A percentile compares a stretch with the other conserved stretches of the same genome.
These are phyloP conservation scores for Cryptosporidium bovis DNA, from an alignment of 169 alveolate genomes.

Conservation along the genomic window DNA sequence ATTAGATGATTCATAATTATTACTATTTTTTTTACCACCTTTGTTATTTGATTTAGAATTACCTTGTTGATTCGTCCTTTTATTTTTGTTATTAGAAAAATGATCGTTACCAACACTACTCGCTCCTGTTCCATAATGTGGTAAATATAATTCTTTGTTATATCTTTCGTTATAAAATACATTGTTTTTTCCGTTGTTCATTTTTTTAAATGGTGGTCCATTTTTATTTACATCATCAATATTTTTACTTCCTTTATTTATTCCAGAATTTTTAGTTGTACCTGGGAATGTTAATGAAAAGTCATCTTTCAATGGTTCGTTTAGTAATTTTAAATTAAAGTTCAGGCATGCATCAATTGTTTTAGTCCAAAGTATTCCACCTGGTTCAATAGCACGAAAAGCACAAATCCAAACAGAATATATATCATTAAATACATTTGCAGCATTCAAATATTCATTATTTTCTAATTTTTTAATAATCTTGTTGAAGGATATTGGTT, in stretches of 20 bases:
- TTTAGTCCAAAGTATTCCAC: conserved; percentile 43
- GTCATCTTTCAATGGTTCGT: conserved; percentile 67
- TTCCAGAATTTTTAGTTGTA: background rate
- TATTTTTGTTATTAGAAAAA: background rate
- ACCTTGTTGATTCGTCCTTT: background rate
- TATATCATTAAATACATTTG: conserved; percentile 58
- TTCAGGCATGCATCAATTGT: conserved; percentile 57
- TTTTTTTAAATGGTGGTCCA: conserved; percentile 48
- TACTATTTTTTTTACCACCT: background rate
- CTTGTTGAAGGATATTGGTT: conserved; percentile 37
- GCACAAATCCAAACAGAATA: conserved; percentile 73
- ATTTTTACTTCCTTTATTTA: background rate
- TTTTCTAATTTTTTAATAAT: conserved; percentile 47
- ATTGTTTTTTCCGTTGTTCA: conserved; percentile 10
- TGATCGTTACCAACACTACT: conserved; percentile 7
- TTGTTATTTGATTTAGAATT: background rate
- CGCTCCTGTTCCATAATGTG: background rate
- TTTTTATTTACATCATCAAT: background rate
- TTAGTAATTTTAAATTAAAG: conserved; percentile 41
- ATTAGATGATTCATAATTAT: background rate
- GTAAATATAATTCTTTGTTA: background rate
- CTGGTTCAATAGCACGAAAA: conserved; percentile 51
- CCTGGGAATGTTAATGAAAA: conserved; percentile 38
- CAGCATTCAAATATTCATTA: conserved; percentile 41
- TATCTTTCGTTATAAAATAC: background rate